These are phyloP conservation scores for Volvariella surrecta DNA, from an alignment of 1,284 basidiomycete species.

Conservation along the genomic window DNA sequence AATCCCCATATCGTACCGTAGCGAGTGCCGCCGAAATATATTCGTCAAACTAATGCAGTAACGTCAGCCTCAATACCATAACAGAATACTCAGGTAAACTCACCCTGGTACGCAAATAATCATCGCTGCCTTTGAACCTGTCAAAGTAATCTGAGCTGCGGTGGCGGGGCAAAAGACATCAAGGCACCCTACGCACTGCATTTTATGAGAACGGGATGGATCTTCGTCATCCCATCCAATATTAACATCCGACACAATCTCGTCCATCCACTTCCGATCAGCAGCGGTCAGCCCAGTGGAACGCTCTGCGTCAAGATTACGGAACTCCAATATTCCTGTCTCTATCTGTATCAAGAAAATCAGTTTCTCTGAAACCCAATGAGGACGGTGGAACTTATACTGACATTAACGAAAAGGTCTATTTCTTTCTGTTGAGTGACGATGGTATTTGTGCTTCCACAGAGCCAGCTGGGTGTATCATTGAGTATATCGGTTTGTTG, in stretches of 20 bases:
- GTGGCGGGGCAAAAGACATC: background rate
- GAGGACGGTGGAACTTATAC: constrained; percentile 20
- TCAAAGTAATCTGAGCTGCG: constrained; percentile 9
- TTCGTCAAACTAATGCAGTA: constrained; percentile 60
- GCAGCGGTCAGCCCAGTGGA: constrained; percentile 80
- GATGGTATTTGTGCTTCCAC: constrained; percentile 93
- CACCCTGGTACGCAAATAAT: constrained; percentile 84
- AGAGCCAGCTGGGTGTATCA: constrained; percentile 78
- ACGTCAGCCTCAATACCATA: background rate
- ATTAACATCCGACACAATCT: constrained; percentile 74
- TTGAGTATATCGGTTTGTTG: constrained; percentile 91
- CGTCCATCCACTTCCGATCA: constrained; percentile 94
- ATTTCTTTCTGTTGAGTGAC: constrained; percentile 91
- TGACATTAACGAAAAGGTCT: constrained; percentile 88
- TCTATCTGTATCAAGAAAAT: constrained; percentile 52
- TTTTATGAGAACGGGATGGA: constrained; percentile 41
- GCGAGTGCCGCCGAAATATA: constrained; percentile 77
- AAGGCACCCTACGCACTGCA: constrained; percentile 47
- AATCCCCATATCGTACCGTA: constrained; percentile 83
- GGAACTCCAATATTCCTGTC: constrained; percentile 76
- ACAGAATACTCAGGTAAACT: constrained; percentile 11
- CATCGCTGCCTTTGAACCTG: constrained; percentile 88
- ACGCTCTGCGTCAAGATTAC: constrained; percentile 74
- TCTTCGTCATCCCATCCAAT: constrained; percentile 68
- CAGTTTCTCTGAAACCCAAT: constrained; percentile 1